Conservation (phyloP, 371 early-diverging fungal genomes). For the Entomophthora muscae region DNA sequence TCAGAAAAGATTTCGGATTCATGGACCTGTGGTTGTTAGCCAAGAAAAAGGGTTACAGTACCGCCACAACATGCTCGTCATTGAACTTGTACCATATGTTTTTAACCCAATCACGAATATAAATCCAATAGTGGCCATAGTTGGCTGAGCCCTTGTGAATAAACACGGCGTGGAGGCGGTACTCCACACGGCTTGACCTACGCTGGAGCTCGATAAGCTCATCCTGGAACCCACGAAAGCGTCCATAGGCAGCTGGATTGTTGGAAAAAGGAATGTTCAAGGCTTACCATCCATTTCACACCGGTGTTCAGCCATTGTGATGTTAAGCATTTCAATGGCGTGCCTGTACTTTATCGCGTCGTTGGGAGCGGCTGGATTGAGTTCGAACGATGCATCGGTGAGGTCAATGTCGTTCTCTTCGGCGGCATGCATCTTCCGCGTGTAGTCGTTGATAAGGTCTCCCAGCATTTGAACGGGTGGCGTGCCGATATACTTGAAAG, state of each 20-base stretch:
- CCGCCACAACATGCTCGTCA: conserved; percentile 51
- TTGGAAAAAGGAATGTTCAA: background rate
- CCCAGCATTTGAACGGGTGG: background rate
- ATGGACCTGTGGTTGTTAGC: conserved; percentile 16
- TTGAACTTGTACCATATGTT: conserved; percentile 70
- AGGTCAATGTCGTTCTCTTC: background rate
- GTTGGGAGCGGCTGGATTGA: background rate
- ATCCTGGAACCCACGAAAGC: background rate
- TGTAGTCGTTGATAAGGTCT: background rate
- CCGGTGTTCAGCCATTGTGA: too few relatives aligned
- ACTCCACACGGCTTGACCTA: conserved; percentile 21
- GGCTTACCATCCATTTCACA: background rate
- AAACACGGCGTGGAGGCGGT: conserved; percentile 48
- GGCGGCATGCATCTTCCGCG: background rate
- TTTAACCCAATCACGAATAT: conserved; percentile 41
- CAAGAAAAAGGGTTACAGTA: conserved; percentile 9
- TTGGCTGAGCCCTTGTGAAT: conserved; percentile 45
- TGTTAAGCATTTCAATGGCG: background rate
- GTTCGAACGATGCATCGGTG: background rate
- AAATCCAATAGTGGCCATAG: conserved; percentile 83
- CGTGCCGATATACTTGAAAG: background rate
- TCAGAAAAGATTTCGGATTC: conserved; percentile 32
- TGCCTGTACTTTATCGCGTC: background rate
- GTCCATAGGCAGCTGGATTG: background rate
- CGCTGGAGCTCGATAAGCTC: conserved; percentile 15